These are phyloP conservation scores for Termitomyces sp. DNA, from an alignment of 768 basidiomycete species.

Conservation along the genomic window DNA sequence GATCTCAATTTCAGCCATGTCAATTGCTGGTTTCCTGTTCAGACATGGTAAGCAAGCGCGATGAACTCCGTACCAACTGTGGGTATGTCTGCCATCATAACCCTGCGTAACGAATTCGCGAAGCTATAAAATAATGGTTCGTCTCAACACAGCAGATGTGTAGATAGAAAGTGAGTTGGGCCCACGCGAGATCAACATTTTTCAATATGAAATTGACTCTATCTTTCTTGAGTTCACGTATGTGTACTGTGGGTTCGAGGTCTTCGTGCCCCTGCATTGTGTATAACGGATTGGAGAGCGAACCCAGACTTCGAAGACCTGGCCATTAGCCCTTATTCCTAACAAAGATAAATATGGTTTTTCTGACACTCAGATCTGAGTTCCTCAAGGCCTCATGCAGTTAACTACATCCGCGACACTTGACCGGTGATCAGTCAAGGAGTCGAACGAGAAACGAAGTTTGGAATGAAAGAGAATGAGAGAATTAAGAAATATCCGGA, in stretches of 20 bases:
- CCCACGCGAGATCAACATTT: slow-evolving; percentile 95
- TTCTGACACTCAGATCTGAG: no score
- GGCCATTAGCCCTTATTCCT: background rate
- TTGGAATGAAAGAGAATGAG: no score
- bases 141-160: background rate
- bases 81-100: slow-evolving; percentile 95
- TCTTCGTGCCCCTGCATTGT: slow-evolving; percentile 37
- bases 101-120: slow-evolving; percentile 90
- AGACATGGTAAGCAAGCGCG: background rate
- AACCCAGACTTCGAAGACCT: background rate
- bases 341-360: background rate
- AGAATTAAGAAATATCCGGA: no score
- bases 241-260: slow-evolving; percentile 67
- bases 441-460: no score
- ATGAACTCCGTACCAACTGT: slow-evolving; percentile 70
- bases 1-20: slow-evolving; percentile 87
- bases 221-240: slow-evolving; percentile 81
- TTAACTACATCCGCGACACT: no score
- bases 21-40: slow-evolving; percentile 65
- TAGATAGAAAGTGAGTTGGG: slow-evolving; percentile 4
- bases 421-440: no score
- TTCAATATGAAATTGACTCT: slow-evolving; percentile 88
- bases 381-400: no score
- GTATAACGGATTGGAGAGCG: background rate
- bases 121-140: slow-evolving; percentile 43